These are phyloP conservation scores for Chimonanthus salicifolius DNA, from an alignment of 164 flowering plant genomes.

Conservation along the genomic window DNA sequence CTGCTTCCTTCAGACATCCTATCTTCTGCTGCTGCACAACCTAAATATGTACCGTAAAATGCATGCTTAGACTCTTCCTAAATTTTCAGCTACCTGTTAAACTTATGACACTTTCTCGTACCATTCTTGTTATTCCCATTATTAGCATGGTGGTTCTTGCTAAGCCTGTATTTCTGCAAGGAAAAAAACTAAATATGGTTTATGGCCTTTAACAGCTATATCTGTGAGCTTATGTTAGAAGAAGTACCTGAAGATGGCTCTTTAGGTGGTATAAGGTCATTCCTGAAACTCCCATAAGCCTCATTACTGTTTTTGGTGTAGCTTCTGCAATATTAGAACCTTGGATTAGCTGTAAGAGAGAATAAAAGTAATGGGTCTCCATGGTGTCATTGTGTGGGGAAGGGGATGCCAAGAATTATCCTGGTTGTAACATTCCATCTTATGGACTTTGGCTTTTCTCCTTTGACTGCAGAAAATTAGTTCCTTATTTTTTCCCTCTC, in stretches of 20 bases:
- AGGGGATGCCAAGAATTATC: too few relatives aligned
- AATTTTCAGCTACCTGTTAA: not conserved
- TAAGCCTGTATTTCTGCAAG: conserved; percentile 66
- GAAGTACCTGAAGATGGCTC: conserved; percentile 82
- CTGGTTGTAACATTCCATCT: too few relatives aligned
- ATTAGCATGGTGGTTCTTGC: conserved; percentile 64
- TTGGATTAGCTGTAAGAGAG: conserved; percentile 18
- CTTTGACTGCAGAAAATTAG: too few relatives aligned
- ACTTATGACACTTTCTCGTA: conserved; percentile 37
- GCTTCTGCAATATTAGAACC: conserved; percentile 57
- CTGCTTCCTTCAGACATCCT: conserved; percentile 47
- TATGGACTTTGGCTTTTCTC: too few relatives aligned
- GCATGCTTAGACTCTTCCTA: not conserved
- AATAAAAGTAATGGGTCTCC: too few relatives aligned
- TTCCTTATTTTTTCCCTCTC: too few relatives aligned
- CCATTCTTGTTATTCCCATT: conserved; percentile 45
- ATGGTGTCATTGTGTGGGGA: too few relatives aligned
- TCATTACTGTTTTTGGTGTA: conserved; percentile 94
- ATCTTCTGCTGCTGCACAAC: conserved; percentile 36
- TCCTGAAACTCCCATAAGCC: conserved; percentile 90
- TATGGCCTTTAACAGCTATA: not conserved
- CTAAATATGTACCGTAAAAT: conserved; percentile 10
- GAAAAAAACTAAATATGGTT: conserved; percentile 8
- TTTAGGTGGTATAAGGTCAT: conserved; percentile 86
- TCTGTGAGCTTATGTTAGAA: not conserved